Conservation (phyloP, 2,329 filamentous ascomycete genomes). For the Verticillium isaacii region DNA sequence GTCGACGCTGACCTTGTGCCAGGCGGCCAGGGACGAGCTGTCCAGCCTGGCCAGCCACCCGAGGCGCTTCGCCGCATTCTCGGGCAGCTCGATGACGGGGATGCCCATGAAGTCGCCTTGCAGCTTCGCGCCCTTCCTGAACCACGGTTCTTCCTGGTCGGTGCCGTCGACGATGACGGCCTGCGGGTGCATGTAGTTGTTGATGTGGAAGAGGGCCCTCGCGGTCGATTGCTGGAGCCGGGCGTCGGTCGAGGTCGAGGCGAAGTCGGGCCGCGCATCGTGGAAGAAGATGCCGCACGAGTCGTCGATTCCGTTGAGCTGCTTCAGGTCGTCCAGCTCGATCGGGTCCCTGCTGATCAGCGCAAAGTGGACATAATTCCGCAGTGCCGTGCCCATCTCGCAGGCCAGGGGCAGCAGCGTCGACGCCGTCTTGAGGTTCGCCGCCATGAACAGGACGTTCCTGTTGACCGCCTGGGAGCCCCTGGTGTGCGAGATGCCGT, state of each 20-base stretch:
- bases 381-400: constrained; percentile 67
- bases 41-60: constrained; percentile 78
- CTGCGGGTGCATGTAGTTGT: constrained; percentile 71
- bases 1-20: constrained; percentile 75
- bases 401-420: constrained; percentile 78
- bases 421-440: constrained; percentile 67
- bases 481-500: constrained; percentile 48
- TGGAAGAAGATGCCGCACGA: constrained; percentile 62
- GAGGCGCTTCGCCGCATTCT: constrained; percentile 55
- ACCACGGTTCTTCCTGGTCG: constrained; percentile 61
- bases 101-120: constrained; percentile 47
- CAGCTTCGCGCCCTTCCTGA: constrained; percentile 54
- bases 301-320: constrained; percentile 73
- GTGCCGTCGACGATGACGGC: constrained; percentile 69
- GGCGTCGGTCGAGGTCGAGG: constrained; percentile 61
- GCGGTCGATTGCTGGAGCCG: constrained; percentile 63
- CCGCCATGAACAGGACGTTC: constrained; percentile 76
- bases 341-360: constrained; percentile 72
- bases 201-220: constrained; percentile 67
- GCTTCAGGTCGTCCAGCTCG: constrained; percentile 61
- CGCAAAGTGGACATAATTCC: constrained; percentile 76
- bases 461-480: constrained; percentile 51
- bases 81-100: constrained; percentile 73
- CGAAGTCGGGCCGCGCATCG: constrained; percentile 73
- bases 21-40: constrained; percentile 64